Conservation (phyloP, 305 asterid genomes). For the Rubia balearica region DNA sequence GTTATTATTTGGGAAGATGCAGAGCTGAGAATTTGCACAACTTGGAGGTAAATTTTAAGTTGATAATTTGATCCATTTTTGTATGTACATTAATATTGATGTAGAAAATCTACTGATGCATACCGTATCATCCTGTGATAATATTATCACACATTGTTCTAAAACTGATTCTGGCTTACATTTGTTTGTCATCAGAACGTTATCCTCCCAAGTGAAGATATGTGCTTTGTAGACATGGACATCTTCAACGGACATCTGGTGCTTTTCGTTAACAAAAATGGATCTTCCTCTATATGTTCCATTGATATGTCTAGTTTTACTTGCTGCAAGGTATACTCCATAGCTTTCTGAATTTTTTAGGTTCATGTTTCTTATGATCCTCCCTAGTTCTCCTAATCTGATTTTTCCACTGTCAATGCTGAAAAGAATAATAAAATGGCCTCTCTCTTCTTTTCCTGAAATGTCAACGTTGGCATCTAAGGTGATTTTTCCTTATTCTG, state of each 20-base stretch:
- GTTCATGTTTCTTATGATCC: not conserved
- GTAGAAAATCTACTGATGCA: not conserved
- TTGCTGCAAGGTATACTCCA: slow-evolving; percentile 14
- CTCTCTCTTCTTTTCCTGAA: not conserved
- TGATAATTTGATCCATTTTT: not conserved
- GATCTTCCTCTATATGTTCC: slow-evolving; percentile 66
- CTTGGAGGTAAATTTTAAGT: slow-evolving; percentile 44
- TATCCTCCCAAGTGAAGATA: slow-evolving; percentile 50
- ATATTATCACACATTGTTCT: not conserved
- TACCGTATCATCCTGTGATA: not conserved
- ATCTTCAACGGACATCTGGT: slow-evolving; percentile 67
- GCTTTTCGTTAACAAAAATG: slow-evolving; percentile 62
- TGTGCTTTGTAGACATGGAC: slow-evolving; percentile 75
- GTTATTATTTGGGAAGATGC: slow-evolving; percentile 64
- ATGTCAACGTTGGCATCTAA: not conserved
- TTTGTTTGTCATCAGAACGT: slow-evolving; percentile 37
- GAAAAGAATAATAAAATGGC: not conserved
- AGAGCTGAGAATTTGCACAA: slow-evolving; percentile 43
- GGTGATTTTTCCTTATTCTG: slow-evolving; percentile 11
- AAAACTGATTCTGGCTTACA: not conserved
- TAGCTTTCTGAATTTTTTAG: slow-evolving; percentile 2
- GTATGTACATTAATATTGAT: not conserved
- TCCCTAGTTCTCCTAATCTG: not conserved
- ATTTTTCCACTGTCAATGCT: slow-evolving; percentile 1
- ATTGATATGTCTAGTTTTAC: slow-evolving; percentile 36